A percentile compares a stretch with the other conserved stretches of the same genome.
Conservation (phyloP, 1,284 basidiomycete species). For the Cryptococcus maquisensis region DNA sequence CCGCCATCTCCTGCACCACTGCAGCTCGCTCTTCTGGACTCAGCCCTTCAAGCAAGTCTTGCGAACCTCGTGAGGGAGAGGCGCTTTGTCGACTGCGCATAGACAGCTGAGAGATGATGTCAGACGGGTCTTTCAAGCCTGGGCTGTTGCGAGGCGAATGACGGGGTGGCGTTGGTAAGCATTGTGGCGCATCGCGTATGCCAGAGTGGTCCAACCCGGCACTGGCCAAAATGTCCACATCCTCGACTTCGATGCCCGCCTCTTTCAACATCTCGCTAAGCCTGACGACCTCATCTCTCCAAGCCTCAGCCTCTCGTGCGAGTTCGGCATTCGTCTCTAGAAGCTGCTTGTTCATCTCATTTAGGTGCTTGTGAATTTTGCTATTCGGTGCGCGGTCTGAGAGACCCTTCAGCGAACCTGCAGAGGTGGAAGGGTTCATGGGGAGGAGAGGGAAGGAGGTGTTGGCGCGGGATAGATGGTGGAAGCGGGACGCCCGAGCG, state of each 20-base stretch:
- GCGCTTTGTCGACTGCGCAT: background rate
- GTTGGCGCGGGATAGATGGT: constrained; percentile 30
- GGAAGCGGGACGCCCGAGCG: constrained; percentile 22
- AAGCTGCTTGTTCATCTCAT: constrained; percentile 46
- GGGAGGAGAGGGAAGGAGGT: constrained; percentile 41
- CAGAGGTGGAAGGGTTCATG: constrained; percentile 9
- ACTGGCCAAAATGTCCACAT: constrained; percentile 17
- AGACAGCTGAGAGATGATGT: constrained; percentile 5
- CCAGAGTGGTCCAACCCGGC: background rate
- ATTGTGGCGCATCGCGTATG: constrained; percentile 1
- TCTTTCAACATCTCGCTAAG: constrained; percentile 26
- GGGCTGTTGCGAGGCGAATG: background rate
- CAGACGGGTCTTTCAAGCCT: constrained; percentile 1
- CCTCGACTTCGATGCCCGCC: constrained; percentile 32
- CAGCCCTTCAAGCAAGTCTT: constrained; percentile 13
- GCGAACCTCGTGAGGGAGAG: background rate
- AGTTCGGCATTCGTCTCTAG: constrained; percentile 40
- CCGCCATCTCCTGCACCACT: constrained; percentile 28
- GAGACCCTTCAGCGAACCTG: constrained; percentile 21
- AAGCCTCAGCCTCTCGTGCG: constrained; percentile 39
- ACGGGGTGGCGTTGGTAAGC: constrained; percentile 3
- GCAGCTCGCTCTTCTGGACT: constrained; percentile 18
- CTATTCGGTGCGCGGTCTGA: constrained; percentile 37
- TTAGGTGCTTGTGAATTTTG: constrained; percentile 48
- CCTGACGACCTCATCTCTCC: constrained; percentile 34